Conservation (phyloP, 805 yeast species). For the Metschnikowia koreensis region DNA sequence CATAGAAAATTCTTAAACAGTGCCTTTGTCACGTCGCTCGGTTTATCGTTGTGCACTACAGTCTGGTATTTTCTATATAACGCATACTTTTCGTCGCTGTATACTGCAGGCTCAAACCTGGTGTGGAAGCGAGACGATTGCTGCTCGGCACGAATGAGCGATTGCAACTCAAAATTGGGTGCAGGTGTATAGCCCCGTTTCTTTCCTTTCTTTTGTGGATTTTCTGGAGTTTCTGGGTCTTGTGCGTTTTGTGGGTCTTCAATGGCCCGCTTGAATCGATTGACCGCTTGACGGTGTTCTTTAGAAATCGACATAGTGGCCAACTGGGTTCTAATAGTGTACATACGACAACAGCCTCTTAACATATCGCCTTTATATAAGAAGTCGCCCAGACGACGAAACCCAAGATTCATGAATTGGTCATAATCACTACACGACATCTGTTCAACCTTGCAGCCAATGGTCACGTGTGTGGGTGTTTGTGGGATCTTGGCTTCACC, state of each 20-base stretch:
- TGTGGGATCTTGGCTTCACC: constrained; percentile 24
- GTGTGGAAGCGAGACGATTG: constrained; percentile 38
- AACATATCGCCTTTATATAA: constrained; percentile 64
- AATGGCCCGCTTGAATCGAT: constrained; percentile 52
- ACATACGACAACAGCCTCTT: constrained; percentile 75
- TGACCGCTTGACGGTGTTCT: constrained; percentile 64
- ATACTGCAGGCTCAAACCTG: constrained; percentile 50
- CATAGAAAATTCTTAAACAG: constrained; percentile 70
- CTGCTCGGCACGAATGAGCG: constrained; percentile 42
- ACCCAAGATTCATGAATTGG: constrained; percentile 65
- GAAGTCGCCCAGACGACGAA: constrained; percentile 73
- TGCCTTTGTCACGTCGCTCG: constrained; percentile 39
- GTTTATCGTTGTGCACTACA: constrained; percentile 63
- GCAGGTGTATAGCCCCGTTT: constrained; percentile 1
- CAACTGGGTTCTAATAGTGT: constrained; percentile 67
- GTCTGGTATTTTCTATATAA: constrained; percentile 69
- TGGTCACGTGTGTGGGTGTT: constrained; percentile 23
- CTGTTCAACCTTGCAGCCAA: constrained; percentile 42
- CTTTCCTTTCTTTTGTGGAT: neutral
- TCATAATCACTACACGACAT: constrained; percentile 59
- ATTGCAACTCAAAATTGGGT: constrained; percentile 22
- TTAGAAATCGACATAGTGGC: constrained; percentile 49
- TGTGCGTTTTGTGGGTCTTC: constrained; percentile 9
- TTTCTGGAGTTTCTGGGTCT: neutral
- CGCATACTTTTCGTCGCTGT: constrained; percentile 56